phyloP scores from a whole-genome alignment of 73 alveolate genomes.

The Paramecium pentaurelia region DNA sequence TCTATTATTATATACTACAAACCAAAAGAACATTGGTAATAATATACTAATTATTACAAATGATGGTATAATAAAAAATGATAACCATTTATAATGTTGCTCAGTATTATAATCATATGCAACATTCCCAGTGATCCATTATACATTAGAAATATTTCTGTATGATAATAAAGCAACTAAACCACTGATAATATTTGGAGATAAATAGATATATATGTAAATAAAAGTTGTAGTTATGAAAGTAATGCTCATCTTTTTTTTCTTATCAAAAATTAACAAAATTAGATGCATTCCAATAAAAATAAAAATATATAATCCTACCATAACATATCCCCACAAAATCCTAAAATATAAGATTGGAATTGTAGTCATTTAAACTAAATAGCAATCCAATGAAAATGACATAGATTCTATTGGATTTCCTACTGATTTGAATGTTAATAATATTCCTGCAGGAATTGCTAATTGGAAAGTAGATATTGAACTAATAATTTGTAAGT shows the following conservation, averaged over 20 bases:
- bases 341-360: neutral
- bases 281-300: neutral
- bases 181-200: neutral
- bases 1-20: neutral
- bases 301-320: neutral
- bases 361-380: neutral
- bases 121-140: neutral
- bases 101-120: neutral
- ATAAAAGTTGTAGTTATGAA: conserved; percentile 7
- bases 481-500: neutral
- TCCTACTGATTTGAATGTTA: neutral
- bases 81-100: neutral
- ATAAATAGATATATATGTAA: conserved; percentile 2
- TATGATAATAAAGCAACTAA: neutral
- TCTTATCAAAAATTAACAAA: neutral
- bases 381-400: neutral
- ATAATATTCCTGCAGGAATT: neutral
- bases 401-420: neutral
- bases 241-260: neutral
- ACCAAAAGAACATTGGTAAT: neutral
- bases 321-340: neutral
- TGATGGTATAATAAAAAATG: neutral
- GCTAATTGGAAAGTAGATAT: neutral
- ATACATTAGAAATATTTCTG: neutral
- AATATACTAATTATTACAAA: neutral